A percentile compares a stretch with the other conserved stretches of the same genome.
Evolutionary conservation across 2,329 filamentous ascomycete species (phyloP).

Genomic region (Fusarium foetens): DNA sequence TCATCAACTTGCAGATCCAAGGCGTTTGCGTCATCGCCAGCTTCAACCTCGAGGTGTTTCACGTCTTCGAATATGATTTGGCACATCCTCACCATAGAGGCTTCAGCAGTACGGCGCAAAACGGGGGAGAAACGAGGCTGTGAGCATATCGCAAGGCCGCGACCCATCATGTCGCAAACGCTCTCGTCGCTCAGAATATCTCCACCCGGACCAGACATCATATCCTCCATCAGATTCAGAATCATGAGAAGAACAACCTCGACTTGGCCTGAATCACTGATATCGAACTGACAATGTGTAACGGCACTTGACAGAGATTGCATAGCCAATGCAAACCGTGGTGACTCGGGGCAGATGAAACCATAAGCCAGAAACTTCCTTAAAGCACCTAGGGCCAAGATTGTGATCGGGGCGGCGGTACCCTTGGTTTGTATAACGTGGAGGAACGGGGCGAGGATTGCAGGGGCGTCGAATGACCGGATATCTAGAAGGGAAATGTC

Average conservation of each 20-base stretch:
- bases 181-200: slow-evolving; percentile 97
- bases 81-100: slow-evolving; percentile 98
- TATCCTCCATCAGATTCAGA: slow-evolving; percentile 96
- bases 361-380: slow-evolving; percentile 98
- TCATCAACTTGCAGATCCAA: slow-evolving; percentile 74
- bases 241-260: slow-evolving; percentile 96
- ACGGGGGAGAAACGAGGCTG: slow-evolving; percentile 92
- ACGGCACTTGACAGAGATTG: slow-evolving; percentile 94
- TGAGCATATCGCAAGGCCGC: slow-evolving; percentile 95
- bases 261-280: slow-evolving; percentile 92
- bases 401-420: slow-evolving; percentile 95
- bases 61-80: slow-evolving; percentile 96
- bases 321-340: slow-evolving; percentile 91
- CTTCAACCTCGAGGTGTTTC: slow-evolving; percentile 81
- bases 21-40: slow-evolving; percentile 72
- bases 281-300: slow-evolving; percentile 97
- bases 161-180: slow-evolving; percentile 99
- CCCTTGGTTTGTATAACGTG: slow-evolving; percentile 97
- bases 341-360: slow-evolving; percentile 84
- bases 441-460: slow-evolving; percentile 90
- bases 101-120: slow-evolving; percentile 89
- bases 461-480: slow-evolving; percentile 85
- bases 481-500: slow-evolving; percentile 70
- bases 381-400: slow-evolving; percentile 89
- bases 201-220: slow-evolving; percentile 93